Conservation (phyloP, 768 basidiomycete genomes). For the Lactarius akahatsu region DNA sequence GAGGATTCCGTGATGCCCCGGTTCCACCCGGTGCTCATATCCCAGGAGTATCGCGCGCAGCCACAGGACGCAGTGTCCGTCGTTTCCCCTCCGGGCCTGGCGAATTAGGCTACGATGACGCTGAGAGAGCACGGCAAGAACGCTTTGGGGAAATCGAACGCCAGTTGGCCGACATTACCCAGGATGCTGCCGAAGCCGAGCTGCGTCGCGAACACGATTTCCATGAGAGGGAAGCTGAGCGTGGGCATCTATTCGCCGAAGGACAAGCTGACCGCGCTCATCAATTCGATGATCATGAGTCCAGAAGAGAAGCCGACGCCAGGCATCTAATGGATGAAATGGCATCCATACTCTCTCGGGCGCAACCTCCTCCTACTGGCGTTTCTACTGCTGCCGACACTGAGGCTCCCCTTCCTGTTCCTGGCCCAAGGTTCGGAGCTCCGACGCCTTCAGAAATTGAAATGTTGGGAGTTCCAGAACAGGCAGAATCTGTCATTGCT, state of each 20-base stretch:
- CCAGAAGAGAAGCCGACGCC: conserved; percentile 56
- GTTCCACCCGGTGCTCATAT: not conserved
- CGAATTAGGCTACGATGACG: conserved; percentile 43
- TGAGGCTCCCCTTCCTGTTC: not conserved
- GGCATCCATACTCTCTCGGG: conserved; percentile 33
- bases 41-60: conserved; percentile 7
- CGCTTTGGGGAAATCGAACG: conserved; percentile 57
- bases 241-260: conserved; percentile 59
- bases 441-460: conserved; percentile 17
- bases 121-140: conserved; percentile 47
- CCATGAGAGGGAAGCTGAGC: conserved; percentile 60
- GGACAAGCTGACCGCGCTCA: conserved; percentile 58
- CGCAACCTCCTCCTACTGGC: not conserved
- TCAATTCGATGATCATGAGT: conserved; percentile 59
- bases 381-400: not conserved
- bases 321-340: conserved; percentile 50
- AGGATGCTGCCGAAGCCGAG: conserved; percentile 58
- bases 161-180: conserved; percentile 48
- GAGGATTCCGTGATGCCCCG: not conserved
- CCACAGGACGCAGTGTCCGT: conserved; percentile 7
- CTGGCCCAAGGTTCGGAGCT: not conserved
- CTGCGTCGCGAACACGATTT: conserved; percentile 64
- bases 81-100: conserved; percentile 32
- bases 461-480: conserved; percentile 30
- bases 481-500: conserved; percentile 37